Evolutionary conservation across 2,329 filamentous ascomycete species (phyloP), one percentile per base, ranked within the genome.

Genomic region (Colletotrichum orbiculare): DNA sequence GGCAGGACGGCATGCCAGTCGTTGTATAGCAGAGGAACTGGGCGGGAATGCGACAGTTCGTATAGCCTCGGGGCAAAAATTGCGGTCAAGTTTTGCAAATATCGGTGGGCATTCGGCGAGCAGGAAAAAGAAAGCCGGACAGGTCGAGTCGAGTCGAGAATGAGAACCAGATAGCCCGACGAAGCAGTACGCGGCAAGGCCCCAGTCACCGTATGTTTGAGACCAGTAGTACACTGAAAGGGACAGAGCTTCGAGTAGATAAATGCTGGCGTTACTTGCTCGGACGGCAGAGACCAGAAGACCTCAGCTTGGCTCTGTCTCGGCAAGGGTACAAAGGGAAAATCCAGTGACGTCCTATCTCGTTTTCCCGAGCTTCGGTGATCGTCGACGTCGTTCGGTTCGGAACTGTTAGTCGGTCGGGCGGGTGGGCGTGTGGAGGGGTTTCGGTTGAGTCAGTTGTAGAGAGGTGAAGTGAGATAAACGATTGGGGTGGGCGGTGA

Each of bases 1-100:
- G 55, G 52, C 63, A 63, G 63, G 58, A 66, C 63, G 58, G 58
- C 63, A 66, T 66, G 46, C 63, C 63, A 66, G 59, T 62, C 46
- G 42, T 38, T 54, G 47, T 34, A 43, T 12, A 25, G 33, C 13
- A 60, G 34, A 43, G 15, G 39, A 34, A 46, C 43, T 46, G 33
- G 53, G n/a, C 12, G 17, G 39, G 37, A 25, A 25, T 5, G 25
- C 25, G 25, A 25, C 25, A 25, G 25, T 25, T 25, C 25, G 25
- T 25, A 25, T 25, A 25, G 25, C 43, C 17, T 49, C 37, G 45
- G 43, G 13, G 39, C 34, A 54, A 35, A 17, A 11, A 25, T 11
- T 38, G 38, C 41, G 25, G 59, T 15, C 12, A 56, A 37, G 25
- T 47, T 41, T 55, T 52, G 15, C 10, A 12, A 42, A 62, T 62